Base-by-base conservation (phyloP, 2,329 filamentous ascomycete genomes). In the Aspergillus puulaauensis region DNA sequence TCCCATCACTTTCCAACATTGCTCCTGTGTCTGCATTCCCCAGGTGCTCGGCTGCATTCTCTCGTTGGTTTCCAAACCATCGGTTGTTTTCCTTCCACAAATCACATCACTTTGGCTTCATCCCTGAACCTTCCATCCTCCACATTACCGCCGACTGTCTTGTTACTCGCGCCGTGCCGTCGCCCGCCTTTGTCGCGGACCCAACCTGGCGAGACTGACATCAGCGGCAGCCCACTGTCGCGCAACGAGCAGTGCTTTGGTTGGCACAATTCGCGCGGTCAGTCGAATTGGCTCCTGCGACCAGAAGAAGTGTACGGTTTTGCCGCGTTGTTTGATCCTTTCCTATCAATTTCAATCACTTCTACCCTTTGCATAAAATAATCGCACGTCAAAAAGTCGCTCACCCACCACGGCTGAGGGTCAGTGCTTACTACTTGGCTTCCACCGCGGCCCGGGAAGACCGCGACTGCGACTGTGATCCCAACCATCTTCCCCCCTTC, bases 221-320 rank as follows among this genome's bases (percentile, higher is more conserved):
- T 67, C 64, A 67, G 65, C 64, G 61, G 60, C 63, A 64, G 61
- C 59, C 60, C 60, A 60, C 58, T 55, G 56, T 56, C 51, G 61
- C 59, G 58, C 61, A 58, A 58, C 59, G 57, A 52, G 53, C 57
- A 35, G 56, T 58, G 57, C 60, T 64, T 63, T 64, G 57, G 62
- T 66, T 65, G 65, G 59, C 58, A 63, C 54, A 60, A 27, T 59
- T 61, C 51, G 60, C 60, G 63, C 61, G 59, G 55, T 60, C 56
- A 52, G 49, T 47, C 48, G 19, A 48, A 31, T 41, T 57, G n/a
- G 41, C 56, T 57, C 61, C 62, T 59, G 57, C 60, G 59, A 61
- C 63, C 37, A 55, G 46, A 11, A 54, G 33, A 23, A 41, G 39
- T 23, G 57, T 43, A 46, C 56, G 58, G 54, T 57, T 58, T 66